Evolutionary conservation across 1,284 basidiomycete genomes (phyloP).

Genomic region (Ganoderma lingzhi): DNA sequence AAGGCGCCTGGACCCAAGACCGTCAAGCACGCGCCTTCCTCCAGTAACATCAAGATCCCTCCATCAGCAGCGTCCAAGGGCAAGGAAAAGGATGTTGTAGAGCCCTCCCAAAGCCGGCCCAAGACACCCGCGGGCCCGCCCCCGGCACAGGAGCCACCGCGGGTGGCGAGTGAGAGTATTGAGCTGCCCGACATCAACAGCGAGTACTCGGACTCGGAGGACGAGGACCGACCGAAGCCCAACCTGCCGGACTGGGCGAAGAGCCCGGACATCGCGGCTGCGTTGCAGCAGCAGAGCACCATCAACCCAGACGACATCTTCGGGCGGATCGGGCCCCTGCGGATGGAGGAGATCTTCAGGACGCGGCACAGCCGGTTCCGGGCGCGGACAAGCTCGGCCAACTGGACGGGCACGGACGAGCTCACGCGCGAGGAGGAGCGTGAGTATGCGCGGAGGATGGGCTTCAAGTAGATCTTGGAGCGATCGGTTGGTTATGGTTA

Average conservation of each 20-base stretch:
- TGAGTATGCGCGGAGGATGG: conserved; percentile 91
- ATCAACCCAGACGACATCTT: conserved; percentile 95
- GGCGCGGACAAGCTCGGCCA: conserved; percentile 90
- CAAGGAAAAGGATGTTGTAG: conserved; percentile 54
- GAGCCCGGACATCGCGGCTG: conserved; percentile 82
- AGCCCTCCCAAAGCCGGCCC: conserved; percentile 50
- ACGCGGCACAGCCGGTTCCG: conserved; percentile 82
- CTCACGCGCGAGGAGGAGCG: conserved; percentile 85
- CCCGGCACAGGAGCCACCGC: conserved; percentile 54
- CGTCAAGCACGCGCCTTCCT: conserved; percentile 31
- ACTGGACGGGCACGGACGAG: conserved; percentile 89
- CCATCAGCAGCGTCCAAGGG: conserved; percentile 45
- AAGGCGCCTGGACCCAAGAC: conserved; percentile 33
- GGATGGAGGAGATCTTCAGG: conserved; percentile 89
- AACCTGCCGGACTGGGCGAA: conserved; percentile 90
- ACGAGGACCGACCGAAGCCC: conserved; percentile 78
- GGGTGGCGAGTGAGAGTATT: conserved; percentile 79
- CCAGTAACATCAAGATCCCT: conserved; percentile 33
- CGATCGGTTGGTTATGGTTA: background rate
- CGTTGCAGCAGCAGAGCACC: conserved; percentile 80
- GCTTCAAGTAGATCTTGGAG: conserved; percentile 55
- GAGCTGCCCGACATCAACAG: conserved; percentile 94
- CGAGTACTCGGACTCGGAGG: conserved; percentile 95
- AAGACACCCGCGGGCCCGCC: conserved; percentile 53
- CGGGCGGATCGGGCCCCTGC: conserved; percentile 83